Evolutionary conservation across 2,329 filamentous ascomycete genomes (phyloP).

Genomic region (Passalora sequoiae): DNA sequence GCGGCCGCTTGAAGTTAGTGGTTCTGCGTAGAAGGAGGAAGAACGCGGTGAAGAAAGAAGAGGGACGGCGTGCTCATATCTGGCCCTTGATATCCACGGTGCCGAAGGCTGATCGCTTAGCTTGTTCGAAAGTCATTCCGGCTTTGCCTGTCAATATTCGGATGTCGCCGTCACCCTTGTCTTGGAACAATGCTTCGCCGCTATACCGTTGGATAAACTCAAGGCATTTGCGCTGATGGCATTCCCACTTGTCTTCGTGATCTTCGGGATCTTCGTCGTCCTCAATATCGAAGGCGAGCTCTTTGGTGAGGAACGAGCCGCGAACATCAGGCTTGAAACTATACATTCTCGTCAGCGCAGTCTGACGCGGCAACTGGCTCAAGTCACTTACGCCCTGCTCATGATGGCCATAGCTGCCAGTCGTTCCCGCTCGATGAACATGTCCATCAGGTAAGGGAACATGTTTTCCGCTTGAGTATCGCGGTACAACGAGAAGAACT

Average conservation of each 20-base stretch:
- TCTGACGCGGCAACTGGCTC: background rate
- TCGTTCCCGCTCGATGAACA: conserved; percentile 93
- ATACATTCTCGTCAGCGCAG: conserved; percentile 3
- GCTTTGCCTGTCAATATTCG: conserved; percentile 71
- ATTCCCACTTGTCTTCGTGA: conserved; percentile 19
- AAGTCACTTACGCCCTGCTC: conserved; percentile 79
- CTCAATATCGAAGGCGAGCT: conserved; percentile 92
- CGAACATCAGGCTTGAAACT: conserved; percentile 92
- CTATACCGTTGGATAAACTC: conserved; percentile 83
- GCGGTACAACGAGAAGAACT: conserved; percentile 93
- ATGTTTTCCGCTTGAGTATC: conserved; percentile 67
- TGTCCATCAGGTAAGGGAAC: conserved; percentile 98
- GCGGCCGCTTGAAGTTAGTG: background rate
- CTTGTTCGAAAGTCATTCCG: conserved; percentile 64
- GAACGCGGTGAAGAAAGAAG: conserved; percentile 5
- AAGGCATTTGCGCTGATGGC: conserved; percentile 50
- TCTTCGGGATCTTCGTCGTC: conserved; percentile 50
- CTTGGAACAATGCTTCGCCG: conserved; percentile 70
- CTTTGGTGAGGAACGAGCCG: conserved; percentile 87
- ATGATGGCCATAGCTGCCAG: conserved; percentile 85
- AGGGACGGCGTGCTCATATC: conserved; percentile 52
- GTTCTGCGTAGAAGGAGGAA: conserved; percentile 2
- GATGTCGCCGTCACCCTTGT: conserved; percentile 58
- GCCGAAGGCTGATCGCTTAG: conserved; percentile 69
- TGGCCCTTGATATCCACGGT: conserved; percentile 97